Evolutionary conservation across 495 filamentous ascomycete species (phyloP), one percentile per base, ranked within the genome.

Genomic region (Elasticomyces elasticus): DNA sequence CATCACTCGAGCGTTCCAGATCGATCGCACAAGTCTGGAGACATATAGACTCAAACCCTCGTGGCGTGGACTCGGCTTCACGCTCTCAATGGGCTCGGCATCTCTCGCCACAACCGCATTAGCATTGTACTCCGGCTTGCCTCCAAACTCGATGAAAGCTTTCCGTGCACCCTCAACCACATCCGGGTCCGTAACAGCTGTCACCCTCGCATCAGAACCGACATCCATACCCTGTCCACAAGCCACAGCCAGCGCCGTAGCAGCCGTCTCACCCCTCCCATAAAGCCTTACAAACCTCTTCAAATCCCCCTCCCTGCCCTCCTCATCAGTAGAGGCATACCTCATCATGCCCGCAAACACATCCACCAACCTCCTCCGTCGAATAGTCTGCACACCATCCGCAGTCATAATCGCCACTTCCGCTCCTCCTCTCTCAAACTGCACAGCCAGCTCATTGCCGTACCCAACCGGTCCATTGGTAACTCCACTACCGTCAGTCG

Each of bases 381-480:
- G 80, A 52, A 95, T 77, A 24, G 92, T 75, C 57, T 94, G 85
- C 51, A 99, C 79, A 1, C 91, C 92, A 15, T 77, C 85, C 58
- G 90, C 92, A 7, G 92, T 96, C 52, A 99, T 72, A 30, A 99
- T 82, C 5, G 89, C 94, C 49, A 95, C 79, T 61, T 97, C 89
- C 11, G 84, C 77, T 3, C 82, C 77, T 0, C 80, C 73, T 24
- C 86, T 76, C 62, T 97, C 94, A 57, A 89, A 96, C 64, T 99
- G 92, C 35, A 94, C 82, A 6, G 94, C 89, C 55, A 95, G 72
- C 66, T 99, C 92, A 61, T 99, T 99, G 17, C 89, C 89, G 62
- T 94, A 98, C 0, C 91, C 91, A 13, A 79, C 67, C 10, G 92
- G 87, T 19, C 77, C 78, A n/a, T 64, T 64, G 0, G 79, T 71